phyloP scores from a whole-genome alignment of 139 green algal genomes.

The Coelastrella sp. region DNA sequence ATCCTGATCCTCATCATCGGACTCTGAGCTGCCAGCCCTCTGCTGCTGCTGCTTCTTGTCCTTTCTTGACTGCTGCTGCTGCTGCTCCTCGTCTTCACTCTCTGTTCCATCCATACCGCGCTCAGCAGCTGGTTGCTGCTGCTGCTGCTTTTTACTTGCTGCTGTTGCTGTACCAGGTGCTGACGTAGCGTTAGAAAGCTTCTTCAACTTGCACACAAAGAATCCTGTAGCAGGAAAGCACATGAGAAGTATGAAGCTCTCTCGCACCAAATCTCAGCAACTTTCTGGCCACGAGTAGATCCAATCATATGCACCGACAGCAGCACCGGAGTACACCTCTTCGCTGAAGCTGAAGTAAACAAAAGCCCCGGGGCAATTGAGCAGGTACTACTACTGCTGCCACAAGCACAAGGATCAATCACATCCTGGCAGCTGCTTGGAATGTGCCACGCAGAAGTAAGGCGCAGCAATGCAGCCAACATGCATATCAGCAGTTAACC shows the following conservation, averaged over 20 bases:
- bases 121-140: constrained; percentile 33
- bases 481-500: too few species aligned
- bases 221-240: constrained; percentile 80
- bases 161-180: constrained; percentile 21
- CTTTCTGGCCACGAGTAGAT: too few species aligned
- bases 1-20: constrained; percentile 5
- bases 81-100: constrained; percentile 33
- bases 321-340: too few species aligned
- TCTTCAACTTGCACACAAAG: constrained; percentile 99
- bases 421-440: too few species aligned
- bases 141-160: constrained; percentile 34
- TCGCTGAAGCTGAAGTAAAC: too few species aligned
- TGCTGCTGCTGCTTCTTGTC: constrained; percentile 36
- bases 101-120: constrained; percentile 4
- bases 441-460: too few species aligned
- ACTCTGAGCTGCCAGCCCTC: neutral
- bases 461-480: too few species aligned
- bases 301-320: too few species aligned
- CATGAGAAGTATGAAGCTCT: neutral
- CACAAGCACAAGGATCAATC: too few species aligned
- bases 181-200: constrained; percentile 82
- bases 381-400: too few species aligned
- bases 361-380: too few species aligned
- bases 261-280: constrained; percentile 1
- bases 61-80: constrained; percentile 38